Base-by-base conservation (phyloP, 2,329 filamentous ascomycete genomes). In the Cladophialophora immunda region DNA sequence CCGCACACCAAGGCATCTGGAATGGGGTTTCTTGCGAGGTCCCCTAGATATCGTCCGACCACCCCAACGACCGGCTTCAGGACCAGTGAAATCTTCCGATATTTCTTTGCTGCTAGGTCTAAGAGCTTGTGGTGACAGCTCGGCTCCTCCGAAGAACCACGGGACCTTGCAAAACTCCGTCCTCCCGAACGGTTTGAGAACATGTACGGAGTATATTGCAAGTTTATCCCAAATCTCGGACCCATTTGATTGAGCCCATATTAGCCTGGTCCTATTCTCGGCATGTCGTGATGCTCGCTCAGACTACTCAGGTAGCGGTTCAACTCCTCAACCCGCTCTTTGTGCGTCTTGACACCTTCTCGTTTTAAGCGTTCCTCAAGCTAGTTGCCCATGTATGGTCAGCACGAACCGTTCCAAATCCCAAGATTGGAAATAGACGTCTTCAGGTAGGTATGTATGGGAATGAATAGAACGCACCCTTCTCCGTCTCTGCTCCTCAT, bases 241-340 rank as follows among this genome's bases (percentile, higher is more conserved):
- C 45, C n/a, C n/a, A 19, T 19, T 36, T 22, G 6, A 17, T 27
- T 27, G 7, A 50, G 8, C 27, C 38, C 15, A 34, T 41, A 53
- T 72, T 72, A 74, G 38, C 72, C 72, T 27, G 72, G 72, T 30
- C 72, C 72, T 45, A 74, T 74, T 60, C 69, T 69, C 17, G 72
- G 72, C 94, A 99, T 99, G 78, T 99, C 95, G 79, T 99, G 94
- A 81, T 99, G 95, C 81, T 99, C 95, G 80, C 92, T 97, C 75
- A 99, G 81, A 71, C 90, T 91, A 71, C 92, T 95, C 38, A 99
- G 82, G 78, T 98, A 97, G 70, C 92, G 92, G 78, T 99, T 99
- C 73, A 98, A 82, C 78, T 97, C 93, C 78, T 98, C 94, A 52
- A 99, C 94, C 11, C 93, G 89, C 82, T 99, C 92, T 78, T 98